phyloP scores from a whole-genome alignment of 2,329 filamentous ascomycete species.

The Penicillium oxalicum region DNA sequence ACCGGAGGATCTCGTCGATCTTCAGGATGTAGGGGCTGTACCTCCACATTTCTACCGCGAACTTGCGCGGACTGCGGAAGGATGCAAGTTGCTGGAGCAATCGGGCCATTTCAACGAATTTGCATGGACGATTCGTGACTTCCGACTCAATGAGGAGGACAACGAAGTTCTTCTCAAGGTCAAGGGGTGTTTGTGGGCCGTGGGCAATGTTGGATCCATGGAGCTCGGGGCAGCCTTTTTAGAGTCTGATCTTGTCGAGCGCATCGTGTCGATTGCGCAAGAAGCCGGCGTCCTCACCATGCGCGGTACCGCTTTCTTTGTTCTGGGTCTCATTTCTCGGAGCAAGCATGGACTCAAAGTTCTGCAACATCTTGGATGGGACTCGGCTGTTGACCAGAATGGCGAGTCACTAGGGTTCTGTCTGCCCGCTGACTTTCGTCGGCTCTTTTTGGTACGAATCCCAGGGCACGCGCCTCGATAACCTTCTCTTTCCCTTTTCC shows the following conservation, averaged over 20 bases:
- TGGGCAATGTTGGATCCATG: conserved; percentile 97
- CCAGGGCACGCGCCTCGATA: too few relatives aligned
- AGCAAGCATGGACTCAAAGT: conserved; percentile 91
- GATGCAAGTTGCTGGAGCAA: conserved; percentile 79
- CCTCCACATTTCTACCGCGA: conserved; percentile 98
- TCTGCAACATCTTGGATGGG: conserved; percentile 83
- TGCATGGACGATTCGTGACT: conserved; percentile 77
- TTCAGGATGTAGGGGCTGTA: conserved; percentile 56
- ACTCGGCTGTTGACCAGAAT: conserved; percentile 76
- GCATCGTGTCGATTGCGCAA: conserved; percentile 84
- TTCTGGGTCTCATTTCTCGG: conserved; percentile 83
- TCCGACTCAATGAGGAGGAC: conserved; percentile 79
- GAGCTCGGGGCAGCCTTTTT: conserved; percentile 92
- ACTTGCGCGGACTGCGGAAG: conserved; percentile 84
- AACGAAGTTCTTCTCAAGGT: conserved; percentile 82
- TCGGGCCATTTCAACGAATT: conserved; percentile 98
- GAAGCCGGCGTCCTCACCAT: conserved; percentile 84
- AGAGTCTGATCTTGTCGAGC: conserved; percentile 78
- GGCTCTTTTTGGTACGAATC: conserved; percentile 64
- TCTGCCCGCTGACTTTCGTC: conserved; percentile 70
- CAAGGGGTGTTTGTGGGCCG: conserved; percentile 94
- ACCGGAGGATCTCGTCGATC: conserved; percentile 54
- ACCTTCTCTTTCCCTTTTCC: too few relatives aligned
- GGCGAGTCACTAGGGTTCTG: conserved; percentile 83
- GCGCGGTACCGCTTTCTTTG: conserved; percentile 93